Conservation (phyloP, 176 grass and related monocot genomes). For the Rhynchospora tenuis region DNA sequence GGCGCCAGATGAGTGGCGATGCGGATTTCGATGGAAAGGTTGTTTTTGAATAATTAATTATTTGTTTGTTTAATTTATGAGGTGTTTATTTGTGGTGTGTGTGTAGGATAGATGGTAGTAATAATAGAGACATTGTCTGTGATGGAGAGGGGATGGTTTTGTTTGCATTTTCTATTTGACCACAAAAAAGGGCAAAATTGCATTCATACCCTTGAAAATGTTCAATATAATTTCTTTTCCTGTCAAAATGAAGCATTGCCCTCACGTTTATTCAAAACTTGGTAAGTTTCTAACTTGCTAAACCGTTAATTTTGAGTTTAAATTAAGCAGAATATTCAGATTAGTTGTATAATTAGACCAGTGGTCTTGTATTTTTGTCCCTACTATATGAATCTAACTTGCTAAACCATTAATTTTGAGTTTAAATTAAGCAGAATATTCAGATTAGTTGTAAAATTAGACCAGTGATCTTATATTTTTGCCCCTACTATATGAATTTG, state of each 20-base stretch:
- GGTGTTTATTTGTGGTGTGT: not conserved
- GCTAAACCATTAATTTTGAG: no score
- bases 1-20: slow-evolving; percentile 7
- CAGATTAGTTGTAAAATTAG: not conserved
- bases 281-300: no score
- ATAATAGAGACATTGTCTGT: not conserved
- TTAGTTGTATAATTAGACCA: not conserved
- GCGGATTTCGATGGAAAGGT: slow-evolving; percentile 55
- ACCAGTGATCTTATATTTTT: not conserved
- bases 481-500: no score
- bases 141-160: not conserved
- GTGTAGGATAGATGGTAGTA: not conserved
- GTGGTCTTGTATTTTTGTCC: not conserved
- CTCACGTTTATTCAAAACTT: not conserved
- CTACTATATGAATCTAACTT: no score
- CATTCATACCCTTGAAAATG: not conserved
- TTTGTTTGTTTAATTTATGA: not conserved
- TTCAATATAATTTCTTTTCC: not conserved
- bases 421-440: not conserved
- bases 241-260: not conserved
- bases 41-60: not conserved
- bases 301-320: no score
- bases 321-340: not conserved
- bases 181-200: not conserved
- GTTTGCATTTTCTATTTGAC: no score